These are phyloP conservation scores for Colletotrichum liriopes DNA, from an alignment of 2,329 filamentous ascomycete genomes.

Conservation along the genomic window DNA sequence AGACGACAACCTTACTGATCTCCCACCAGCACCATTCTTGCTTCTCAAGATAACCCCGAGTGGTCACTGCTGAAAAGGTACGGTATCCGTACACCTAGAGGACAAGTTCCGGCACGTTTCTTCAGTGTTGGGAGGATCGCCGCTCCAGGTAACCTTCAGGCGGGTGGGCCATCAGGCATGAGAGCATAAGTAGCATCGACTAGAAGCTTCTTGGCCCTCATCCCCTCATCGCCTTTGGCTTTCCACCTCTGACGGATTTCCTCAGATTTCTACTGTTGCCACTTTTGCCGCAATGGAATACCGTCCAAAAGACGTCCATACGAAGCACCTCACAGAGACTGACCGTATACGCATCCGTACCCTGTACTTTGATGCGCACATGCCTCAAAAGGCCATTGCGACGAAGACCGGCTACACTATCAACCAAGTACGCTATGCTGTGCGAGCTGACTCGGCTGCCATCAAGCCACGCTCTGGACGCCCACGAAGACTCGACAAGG, in stretches of 20 bases:
- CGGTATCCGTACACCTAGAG: too few species aligned
- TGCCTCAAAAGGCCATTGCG: background rate
- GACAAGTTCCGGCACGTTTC: too few species aligned
- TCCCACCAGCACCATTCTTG: background rate
- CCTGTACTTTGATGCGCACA: background rate
- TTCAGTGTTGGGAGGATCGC: background rate
- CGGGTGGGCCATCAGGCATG: background rate
- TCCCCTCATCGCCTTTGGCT: background rate
- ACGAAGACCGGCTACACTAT: background rate
- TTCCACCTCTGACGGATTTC: background rate
- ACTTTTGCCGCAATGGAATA: background rate
- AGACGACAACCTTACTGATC: background rate
- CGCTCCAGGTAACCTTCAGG: background rate
- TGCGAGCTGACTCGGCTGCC: background rate
- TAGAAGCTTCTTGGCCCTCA: background rate
- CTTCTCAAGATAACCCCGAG: background rate
- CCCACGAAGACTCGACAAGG: background rate
- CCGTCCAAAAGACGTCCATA: background rate
- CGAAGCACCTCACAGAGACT: background rate
- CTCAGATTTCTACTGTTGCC: too few species aligned
- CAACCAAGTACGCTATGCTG: background rate
- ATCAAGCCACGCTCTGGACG: background rate
- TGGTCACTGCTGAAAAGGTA: too few species aligned
- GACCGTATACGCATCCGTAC: slow-evolving; percentile 20
- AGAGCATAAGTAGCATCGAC: background rate